These are phyloP conservation scores for Rhodosporidiobolus sp. DNA, from an alignment of 768 basidiomycete genomes.

Conservation along the genomic window DNA sequence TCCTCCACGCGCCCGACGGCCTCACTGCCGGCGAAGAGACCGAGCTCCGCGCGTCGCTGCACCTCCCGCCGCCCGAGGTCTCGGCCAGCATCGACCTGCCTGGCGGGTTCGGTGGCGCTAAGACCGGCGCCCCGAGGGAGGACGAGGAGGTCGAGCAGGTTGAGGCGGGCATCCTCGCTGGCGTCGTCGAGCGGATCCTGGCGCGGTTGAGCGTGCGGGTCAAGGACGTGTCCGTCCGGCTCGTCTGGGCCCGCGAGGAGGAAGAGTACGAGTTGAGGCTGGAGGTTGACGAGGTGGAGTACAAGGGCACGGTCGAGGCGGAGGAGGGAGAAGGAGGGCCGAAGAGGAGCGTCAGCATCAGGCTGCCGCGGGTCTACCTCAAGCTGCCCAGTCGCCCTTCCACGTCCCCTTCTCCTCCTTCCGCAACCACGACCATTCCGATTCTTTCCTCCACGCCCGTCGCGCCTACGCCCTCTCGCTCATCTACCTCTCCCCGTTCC, in stretches of 20 bases:
- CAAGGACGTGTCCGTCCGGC: constrained; percentile 41
- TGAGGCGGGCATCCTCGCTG: constrained; percentile 48
- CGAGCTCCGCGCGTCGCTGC: constrained; percentile 66
- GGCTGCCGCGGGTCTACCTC: constrained; percentile 18
- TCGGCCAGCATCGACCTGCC: constrained; percentile 48
- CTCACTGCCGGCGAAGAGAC: constrained; percentile 69
- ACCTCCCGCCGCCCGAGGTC: constrained; percentile 51
- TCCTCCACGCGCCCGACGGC: constrained; percentile 72
- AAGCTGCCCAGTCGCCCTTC: neutral
- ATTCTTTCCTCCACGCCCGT: neutral
- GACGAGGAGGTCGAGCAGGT: constrained; percentile 35
- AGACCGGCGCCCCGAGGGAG: constrained; percentile 10
- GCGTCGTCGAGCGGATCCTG: constrained; percentile 49
- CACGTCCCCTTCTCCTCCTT: neutral
- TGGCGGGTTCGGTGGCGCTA: constrained; percentile 26
- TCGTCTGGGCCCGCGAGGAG: constrained; percentile 26
- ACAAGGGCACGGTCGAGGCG: constrained; percentile 9
- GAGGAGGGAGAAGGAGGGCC: neutral
- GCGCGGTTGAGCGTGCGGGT: constrained; percentile 48
- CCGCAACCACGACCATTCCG: too few species aligned
- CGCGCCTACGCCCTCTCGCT: neutral
- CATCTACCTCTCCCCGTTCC: neutral
- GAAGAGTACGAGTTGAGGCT: constrained; percentile 9
- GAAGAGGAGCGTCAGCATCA: constrained; percentile 1
- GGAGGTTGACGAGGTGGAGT: constrained; percentile 11